A percentile compares a stretch with the other conserved stretches of the same genome.
phyloP scores from a whole-genome alignment of 768 basidiomycete species.

The Rhodocollybia butyracea region DNA sequence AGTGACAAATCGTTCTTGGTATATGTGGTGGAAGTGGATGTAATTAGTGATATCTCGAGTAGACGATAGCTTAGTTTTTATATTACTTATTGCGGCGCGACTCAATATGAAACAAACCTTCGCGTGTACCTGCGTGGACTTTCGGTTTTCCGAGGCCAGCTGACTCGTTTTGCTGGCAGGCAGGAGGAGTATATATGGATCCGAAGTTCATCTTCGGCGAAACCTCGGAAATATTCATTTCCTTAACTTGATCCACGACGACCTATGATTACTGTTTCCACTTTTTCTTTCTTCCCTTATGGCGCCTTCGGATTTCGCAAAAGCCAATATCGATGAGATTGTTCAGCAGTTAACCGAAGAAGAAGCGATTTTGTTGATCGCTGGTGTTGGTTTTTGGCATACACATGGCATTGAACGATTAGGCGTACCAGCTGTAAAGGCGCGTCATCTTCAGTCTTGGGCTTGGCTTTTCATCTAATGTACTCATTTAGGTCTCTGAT shows the following conservation, averaged over 20 bases:
- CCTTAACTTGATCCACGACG: neutral
- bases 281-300: constrained; percentile 28
- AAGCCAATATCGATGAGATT: constrained; percentile 56
- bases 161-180: too few species aligned
- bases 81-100: too few species aligned
- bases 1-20: too few species aligned
- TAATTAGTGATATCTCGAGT: too few species aligned
- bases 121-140: too few species aligned
- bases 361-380: constrained; percentile 69
- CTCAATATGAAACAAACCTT: too few species aligned
- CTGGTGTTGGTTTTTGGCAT: constrained; percentile 78
- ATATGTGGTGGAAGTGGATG: too few species aligned
- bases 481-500: constrained; percentile 56
- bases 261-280: neutral
- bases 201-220: too few species aligned
- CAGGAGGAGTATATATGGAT: too few species aligned
- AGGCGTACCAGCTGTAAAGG: constrained; percentile 71
- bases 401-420: constrained; percentile 63
- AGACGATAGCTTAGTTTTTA: too few species aligned
- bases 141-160: too few species aligned
- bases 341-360: constrained; percentile 68
- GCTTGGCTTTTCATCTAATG: neutral
- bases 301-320: constrained; percentile 68
- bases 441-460: constrained; percentile 16
- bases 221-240: neutral